Conservation (phyloP, 2,329 filamentous ascomycete genomes). For the Clonostachys byssicola region DNA sequence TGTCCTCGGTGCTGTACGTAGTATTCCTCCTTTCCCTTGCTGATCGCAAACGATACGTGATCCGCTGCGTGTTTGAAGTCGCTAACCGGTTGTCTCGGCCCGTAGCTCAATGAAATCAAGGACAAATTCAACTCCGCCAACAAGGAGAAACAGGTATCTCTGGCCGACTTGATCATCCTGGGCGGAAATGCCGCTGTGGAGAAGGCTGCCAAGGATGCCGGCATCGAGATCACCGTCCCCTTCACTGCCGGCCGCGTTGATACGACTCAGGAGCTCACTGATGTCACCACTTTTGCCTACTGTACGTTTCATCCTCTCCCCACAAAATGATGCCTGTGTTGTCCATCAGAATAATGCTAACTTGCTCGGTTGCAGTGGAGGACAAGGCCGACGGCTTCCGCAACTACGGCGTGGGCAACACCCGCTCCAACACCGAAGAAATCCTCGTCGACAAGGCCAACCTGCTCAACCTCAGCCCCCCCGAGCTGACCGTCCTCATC, state of each 20-base stretch:
- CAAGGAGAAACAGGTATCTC: constrained; percentile 65
- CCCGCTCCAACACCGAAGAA: constrained; percentile 61
- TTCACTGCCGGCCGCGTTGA: constrained; percentile 72
- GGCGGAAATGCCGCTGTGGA: constrained; percentile 69
- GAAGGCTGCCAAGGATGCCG: constrained; percentile 55
- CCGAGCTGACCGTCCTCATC: constrained; percentile 66
- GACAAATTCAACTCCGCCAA: constrained; percentile 48
- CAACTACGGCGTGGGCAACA: constrained; percentile 64
- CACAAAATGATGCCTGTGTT: too few species aligned
- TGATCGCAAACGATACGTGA: too few species aligned
- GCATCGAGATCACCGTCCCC: constrained; percentile 52
- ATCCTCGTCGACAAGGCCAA: constrained; percentile 69
- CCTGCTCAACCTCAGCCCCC: constrained; percentile 65
- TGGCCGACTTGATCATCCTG: constrained; percentile 77
- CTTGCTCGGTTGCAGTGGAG: constrained; percentile 36
- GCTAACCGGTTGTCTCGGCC: too few species aligned
- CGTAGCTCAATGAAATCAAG: constrained; percentile 57
- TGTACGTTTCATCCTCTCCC: constrained; percentile 10
- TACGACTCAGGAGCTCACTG: constrained; percentile 68
- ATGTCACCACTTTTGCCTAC: constrained; percentile 57
- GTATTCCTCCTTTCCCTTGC: too few species aligned
- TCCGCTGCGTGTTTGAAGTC: too few species aligned
- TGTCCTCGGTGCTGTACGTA: constrained; percentile 42
- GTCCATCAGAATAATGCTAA: too few species aligned
- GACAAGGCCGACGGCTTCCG: constrained; percentile 73